Percentiles rank a stretch among this genome's conserved stretches.
phyloP scores from a whole-genome alignment of 257 asterid species.

The Scutellaria galericulata region DNA sequence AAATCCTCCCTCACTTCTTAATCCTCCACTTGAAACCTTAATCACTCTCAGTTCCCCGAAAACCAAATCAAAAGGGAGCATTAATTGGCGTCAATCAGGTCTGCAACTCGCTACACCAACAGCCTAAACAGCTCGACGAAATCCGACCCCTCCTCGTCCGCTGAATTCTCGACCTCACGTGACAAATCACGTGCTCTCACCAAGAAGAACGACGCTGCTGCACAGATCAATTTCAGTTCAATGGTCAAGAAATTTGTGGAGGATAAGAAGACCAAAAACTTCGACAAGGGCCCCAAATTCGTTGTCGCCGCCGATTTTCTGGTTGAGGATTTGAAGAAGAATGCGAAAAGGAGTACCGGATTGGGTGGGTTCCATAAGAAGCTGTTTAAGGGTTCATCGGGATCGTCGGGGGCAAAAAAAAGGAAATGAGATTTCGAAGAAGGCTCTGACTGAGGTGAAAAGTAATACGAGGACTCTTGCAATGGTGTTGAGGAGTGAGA shows the following conservation, averaged over 20 bases:
- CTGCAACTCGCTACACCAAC: constrained; percentile 75
- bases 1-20: constrained; percentile 29
- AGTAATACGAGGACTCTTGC: constrained; percentile 84
- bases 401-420: constrained; percentile 38
- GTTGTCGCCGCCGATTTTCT: constrained; percentile 61
- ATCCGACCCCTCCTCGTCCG: constrained; percentile 82
- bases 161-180: constrained; percentile 44
- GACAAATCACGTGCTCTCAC: constrained; percentile 50
- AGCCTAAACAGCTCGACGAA: constrained; percentile 57
- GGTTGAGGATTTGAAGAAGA: constrained; percentile 80
- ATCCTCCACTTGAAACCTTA: constrained; percentile 3
- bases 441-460: constrained; percentile 83
- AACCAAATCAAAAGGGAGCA: background rate
- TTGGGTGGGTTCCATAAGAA: constrained; percentile 77
- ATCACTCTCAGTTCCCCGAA: constrained; percentile 28
- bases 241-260: constrained; percentile 80
- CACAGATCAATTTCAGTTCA: constrained; percentile 50
- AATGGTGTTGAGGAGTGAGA: constrained; percentile 92
- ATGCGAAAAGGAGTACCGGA: constrained; percentile 53
- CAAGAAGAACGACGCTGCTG: constrained; percentile 41
- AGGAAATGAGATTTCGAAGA: constrained; percentile 64
- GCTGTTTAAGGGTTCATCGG: constrained; percentile 69
- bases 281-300: constrained; percentile 47
- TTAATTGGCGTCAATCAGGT: constrained; percentile 69
- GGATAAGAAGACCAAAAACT: constrained; percentile 53